Evolutionary conservation across 805 yeast genomes (phyloP).

Genomic region (Candida yuanshanica): DNA sequence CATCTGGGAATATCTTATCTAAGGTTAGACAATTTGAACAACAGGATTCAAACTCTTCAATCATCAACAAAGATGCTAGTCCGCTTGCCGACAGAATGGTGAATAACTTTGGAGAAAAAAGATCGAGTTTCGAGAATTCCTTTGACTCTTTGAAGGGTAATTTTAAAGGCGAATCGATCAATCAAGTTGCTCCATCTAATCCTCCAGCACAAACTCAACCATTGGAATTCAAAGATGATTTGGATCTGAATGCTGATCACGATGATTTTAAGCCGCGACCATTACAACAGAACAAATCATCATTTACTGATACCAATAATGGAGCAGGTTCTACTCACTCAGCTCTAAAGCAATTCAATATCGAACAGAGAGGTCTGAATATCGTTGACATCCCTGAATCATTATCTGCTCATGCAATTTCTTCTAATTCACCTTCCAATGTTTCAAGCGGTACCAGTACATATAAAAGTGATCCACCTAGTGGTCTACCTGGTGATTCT

Average conservation of each 20-base stretch:
- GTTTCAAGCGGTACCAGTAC: not conserved
- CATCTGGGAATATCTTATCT: slow-evolving; percentile 25
- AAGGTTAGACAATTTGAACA: slow-evolving; percentile 28
- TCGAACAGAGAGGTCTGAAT: no score
- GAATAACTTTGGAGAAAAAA: slow-evolving; percentile 18
- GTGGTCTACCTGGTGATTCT: no score
- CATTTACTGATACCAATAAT: no score
- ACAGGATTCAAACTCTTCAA: slow-evolving; percentile 9
- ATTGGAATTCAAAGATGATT: not conserved
- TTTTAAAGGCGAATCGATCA: not conserved
- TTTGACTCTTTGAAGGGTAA: no score
- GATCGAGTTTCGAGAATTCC: slow-evolving; percentile 9
- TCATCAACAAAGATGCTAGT: slow-evolving; percentile 8
- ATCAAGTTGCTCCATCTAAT: not conserved
- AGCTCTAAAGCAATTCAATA: no score
- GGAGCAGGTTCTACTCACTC: no score
- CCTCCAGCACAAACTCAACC: not conserved
- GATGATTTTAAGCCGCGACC: not conserved
- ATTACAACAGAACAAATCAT: no score
- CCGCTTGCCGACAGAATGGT: slow-evolving; percentile 18
- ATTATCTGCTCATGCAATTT: not conserved
- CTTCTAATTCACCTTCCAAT: no score
- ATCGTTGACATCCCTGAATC: not conserved
- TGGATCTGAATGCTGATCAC: not conserved
- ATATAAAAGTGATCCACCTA: not conserved